A percentile compares a stretch with the other conserved stretches of the same genome.
These are phyloP conservation scores for Phaeosphaeria sp. DNA, from an alignment of 2,329 filamentous ascomycete species.

Conservation along the genomic window DNA sequence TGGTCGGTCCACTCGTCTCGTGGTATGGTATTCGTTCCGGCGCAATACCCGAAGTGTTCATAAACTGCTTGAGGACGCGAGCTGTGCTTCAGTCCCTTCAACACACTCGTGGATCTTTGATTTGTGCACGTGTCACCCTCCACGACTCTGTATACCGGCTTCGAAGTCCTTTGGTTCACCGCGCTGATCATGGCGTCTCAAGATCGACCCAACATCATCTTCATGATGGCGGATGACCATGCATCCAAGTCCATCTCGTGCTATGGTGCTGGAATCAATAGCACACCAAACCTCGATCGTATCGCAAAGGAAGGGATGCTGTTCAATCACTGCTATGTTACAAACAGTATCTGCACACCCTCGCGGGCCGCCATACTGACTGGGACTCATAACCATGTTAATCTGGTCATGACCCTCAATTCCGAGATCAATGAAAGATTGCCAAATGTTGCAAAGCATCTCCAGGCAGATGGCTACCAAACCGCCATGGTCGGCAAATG, in stretches of 20 bases:
- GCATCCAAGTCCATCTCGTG: constrained; percentile 58
- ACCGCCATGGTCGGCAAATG: constrained; percentile 64
- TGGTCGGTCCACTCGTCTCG: too few relatives aligned
- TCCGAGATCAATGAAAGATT: constrained; percentile 58
- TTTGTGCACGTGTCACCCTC: too few relatives aligned
- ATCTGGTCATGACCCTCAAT: constrained; percentile 59
- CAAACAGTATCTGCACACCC: constrained; percentile 62
- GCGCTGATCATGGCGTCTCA: constrained; percentile 15
- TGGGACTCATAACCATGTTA: constrained; percentile 62
- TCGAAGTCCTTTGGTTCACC: background rate
- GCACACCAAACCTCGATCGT: constrained; percentile 60
- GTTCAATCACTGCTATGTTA: constrained; percentile 63
- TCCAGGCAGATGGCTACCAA: constrained; percentile 56
- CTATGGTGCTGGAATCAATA: constrained; percentile 61
- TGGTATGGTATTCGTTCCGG: too few relatives aligned
- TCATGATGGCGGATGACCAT: constrained; percentile 65
- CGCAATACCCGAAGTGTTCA: background rate
- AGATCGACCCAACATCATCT: constrained; percentile 51
- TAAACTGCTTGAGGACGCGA: background rate
- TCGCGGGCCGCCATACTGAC: constrained; percentile 59
- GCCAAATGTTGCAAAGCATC: constrained; percentile 61
- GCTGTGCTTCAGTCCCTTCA: too few relatives aligned
- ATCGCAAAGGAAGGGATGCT: constrained; percentile 58
- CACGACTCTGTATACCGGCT: too few relatives aligned
- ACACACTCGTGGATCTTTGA: too few relatives aligned